A percentile compares a stretch with the other conserved stretches of the same genome.
Evolutionary conservation across 352 stramenopile species (phyloP).

Genomic region (Phytophthora meadii): DNA sequence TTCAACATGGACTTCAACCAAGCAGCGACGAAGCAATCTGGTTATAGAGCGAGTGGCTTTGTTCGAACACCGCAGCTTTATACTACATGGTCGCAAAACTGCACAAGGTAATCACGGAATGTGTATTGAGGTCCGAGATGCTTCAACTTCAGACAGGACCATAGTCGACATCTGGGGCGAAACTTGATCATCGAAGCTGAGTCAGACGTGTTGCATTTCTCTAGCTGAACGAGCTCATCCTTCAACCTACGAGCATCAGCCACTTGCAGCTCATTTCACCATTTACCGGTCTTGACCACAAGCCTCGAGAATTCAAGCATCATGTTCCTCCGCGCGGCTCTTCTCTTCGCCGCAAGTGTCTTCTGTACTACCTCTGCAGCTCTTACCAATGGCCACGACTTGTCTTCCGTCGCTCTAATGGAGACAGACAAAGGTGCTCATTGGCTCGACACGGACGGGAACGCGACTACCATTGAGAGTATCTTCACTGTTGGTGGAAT

Average conservation of each 20-base stretch:
- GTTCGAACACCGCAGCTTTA: neutral
- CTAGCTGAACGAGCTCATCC: neutral
- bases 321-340: slow-evolving; percentile 25
- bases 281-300: slow-evolving; percentile 16
- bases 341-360: slow-evolving; percentile 21
- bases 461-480: slow-evolving; percentile 33
- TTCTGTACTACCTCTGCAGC: slow-evolving; percentile 12
- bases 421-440: slow-evolving; percentile 29
- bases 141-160: slow-evolving; percentile 19
- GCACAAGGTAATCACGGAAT: slow-evolving; percentile 1
- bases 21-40: slow-evolving; percentile 6
- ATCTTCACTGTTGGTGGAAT: slow-evolving; percentile 38
- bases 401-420: slow-evolving; percentile 40
- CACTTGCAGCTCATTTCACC: slow-evolving; percentile 18
- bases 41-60: slow-evolving; percentile 1
- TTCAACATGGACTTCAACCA: slow-evolving; percentile 13
- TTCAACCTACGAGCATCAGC: neutral
- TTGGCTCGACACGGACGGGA: slow-evolving; percentile 32
- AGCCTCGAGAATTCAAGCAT: neutral
- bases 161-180: neutral
- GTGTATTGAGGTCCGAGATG: slow-evolving; percentile 21
- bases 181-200: slow-evolving; percentile 1
- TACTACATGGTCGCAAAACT: neutral
- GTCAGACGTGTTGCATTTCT: slow-evolving; percentile 17
- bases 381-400: slow-evolving; percentile 39